Evolutionary conservation across 1,284 basidiomycete species (phyloP), one percentile per base, ranked within the genome.

Genomic region (Naganishia albida): DNA sequence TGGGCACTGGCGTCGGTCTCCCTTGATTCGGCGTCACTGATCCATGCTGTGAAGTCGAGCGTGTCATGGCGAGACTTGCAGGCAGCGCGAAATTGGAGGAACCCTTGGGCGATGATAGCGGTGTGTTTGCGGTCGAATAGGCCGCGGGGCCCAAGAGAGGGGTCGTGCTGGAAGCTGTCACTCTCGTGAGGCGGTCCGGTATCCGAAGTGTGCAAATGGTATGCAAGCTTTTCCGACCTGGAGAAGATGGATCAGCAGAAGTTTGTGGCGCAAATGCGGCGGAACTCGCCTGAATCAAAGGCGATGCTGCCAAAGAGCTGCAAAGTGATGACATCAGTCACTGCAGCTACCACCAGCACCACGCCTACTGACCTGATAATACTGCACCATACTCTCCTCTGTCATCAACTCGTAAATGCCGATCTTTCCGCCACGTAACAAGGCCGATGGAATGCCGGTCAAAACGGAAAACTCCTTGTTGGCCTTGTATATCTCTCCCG

Each of bases 381-480:
- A 99, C 77, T 97, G 94, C 26, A 97, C 93, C 2, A 93, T 93
- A 6, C 88, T 90, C 76, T 97, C 94, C 77, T 95, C 91, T 2
- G 91, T 89, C 91, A 95, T 94, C 62, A 98, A 84, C 77, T 99
- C 95, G 80, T 98, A 98, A 63, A 99, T 97, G 72, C 93, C 96
- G 51, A 97, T 78, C 56, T 91, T 87, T 1, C 95, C 95, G 82
- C 67, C 70, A 52, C 74, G 69, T 57, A 75, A 70, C 66, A 69
- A 73, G 42, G 70, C 66, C 30, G 74, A 71, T 16, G 73, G 71
- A 65, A 75, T 72, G 30, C 72, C 74, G 1, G 76, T 75, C 44
- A 78, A 68, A 34, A 72, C 74, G 50, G 75, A 73, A 60, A 78
- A 77, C 79, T 97, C 93, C 67, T 91, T 86, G 76, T 99, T 99